phyloP scores from a whole-genome alignment of 768 basidiomycete species.

The Auricularia auricula-judae region DNA sequence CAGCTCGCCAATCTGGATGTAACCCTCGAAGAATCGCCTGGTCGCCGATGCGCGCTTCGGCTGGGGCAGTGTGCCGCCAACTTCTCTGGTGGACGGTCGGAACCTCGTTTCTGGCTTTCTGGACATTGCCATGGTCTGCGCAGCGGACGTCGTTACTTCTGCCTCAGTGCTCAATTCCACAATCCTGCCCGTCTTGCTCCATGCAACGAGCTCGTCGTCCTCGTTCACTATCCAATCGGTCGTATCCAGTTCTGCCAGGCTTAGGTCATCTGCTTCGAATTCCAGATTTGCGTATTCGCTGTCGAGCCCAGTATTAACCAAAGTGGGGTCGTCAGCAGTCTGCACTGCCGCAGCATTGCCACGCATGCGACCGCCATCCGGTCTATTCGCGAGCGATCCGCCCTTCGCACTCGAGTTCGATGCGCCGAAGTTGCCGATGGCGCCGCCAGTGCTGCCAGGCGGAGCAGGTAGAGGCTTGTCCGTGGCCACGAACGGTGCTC shows the following conservation, averaged over 20 bases:
- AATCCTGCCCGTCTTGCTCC: neutral
- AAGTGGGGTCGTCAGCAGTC: neutral
- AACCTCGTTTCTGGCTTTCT: neutral
- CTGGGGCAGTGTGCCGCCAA: neutral
- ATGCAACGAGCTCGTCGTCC: neutral
- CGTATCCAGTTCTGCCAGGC: neutral
- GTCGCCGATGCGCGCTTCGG: neutral
- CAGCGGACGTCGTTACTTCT: neutral
- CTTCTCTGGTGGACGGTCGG: neutral
- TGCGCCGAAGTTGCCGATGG: too few species aligned
- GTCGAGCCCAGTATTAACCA: neutral
- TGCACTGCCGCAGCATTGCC: neutral
- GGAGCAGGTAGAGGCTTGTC: too few species aligned
- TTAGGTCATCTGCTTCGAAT: neutral
- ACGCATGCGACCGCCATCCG: neutral
- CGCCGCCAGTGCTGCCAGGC: too few species aligned
- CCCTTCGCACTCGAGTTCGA: too few species aligned
- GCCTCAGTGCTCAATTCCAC: neutral
- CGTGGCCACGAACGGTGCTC: too few species aligned
- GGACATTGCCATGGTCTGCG: neutral
- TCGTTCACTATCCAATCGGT: neutral
- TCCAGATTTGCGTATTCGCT: neutral
- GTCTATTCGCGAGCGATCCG: neutral
- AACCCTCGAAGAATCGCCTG: neutral
- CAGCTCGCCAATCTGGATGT: conserved; percentile 7